These are phyloP conservation scores for Phytophthora constricta DNA, from an alignment of 352 stramenopile species.

Conservation along the genomic window DNA sequence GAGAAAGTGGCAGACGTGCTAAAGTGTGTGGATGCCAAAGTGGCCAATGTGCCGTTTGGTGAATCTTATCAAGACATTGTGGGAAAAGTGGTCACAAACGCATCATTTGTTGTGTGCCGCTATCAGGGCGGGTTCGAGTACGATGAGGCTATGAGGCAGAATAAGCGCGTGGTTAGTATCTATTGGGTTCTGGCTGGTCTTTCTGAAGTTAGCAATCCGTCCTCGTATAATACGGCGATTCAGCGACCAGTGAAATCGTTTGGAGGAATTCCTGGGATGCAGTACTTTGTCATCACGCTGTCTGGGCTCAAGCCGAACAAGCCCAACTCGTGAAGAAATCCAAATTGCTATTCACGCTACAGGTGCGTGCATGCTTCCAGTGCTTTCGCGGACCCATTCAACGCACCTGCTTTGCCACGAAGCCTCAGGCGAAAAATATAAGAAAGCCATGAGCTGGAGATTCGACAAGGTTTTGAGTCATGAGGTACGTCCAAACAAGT, in stretches of 20 bases:
- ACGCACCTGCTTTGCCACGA: conserved; percentile 86
- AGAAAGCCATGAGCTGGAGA: conserved; percentile 82
- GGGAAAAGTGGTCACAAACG: conserved; percentile 77
- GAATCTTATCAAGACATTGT: conserved; percentile 82
- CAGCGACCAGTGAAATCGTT: conserved; percentile 66
- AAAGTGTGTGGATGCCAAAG: conserved; percentile 76
- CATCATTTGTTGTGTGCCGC: conserved; percentile 82
- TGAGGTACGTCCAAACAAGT: conserved; percentile 52
- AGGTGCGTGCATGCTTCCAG: conserved; percentile 84
- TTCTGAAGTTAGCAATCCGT: conserved; percentile 38
- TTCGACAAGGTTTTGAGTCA: conserved; percentile 84
- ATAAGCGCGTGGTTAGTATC: conserved; percentile 80
- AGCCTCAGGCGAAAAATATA: conserved; percentile 84
- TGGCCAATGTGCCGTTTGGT: conserved; percentile 76
- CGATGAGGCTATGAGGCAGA: conserved; percentile 70
- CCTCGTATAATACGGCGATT: conserved; percentile 55
- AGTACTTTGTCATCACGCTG: conserved; percentile 82
- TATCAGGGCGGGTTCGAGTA: conserved; percentile 87
- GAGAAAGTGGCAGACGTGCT: conserved; percentile 71
- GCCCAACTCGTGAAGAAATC: conserved; percentile 79
- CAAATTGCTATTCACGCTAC: conserved; percentile 85
- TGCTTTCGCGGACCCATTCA: conserved; percentile 82
- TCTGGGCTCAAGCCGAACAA: conserved; percentile 78
- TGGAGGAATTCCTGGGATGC: conserved; percentile 79
- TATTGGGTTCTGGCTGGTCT: conserved; percentile 79